A percentile compares a stretch with the other conserved stretches of the same genome.
phyloP scores from a whole-genome alignment of 78 protist genomes.

The Neovahlkampfia damariscottae region DNA sequence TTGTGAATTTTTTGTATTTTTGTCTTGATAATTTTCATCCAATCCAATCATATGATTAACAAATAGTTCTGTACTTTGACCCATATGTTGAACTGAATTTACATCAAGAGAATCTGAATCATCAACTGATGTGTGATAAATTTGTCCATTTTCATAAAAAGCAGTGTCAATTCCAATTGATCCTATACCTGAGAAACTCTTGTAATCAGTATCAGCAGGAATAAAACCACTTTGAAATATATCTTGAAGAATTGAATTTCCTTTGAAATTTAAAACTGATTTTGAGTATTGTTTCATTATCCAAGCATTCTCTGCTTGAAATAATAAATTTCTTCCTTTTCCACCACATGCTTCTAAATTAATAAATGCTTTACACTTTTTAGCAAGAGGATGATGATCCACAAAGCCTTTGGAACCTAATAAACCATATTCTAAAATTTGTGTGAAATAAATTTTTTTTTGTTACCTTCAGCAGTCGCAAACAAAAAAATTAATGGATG shows the following conservation, averaged over 20 bases:
- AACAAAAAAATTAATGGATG: not conserved
- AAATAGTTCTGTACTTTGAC: not conserved
- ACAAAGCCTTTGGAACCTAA: too few species aligned
- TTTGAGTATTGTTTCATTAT: not conserved
- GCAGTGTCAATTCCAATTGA: not conserved
- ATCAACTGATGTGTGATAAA: not conserved
- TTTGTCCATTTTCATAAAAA: not conserved
- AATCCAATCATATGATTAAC: not conserved
- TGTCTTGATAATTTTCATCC: not conserved
- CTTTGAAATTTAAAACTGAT: not conserved
- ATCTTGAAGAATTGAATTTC: not conserved
- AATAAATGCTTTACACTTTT: not conserved
- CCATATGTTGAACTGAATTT: not conserved
- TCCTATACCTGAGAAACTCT: not conserved
- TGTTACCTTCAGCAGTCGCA: not conserved
- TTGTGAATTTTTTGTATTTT: not conserved
- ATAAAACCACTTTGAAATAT: not conserved
- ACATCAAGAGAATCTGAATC: not conserved
- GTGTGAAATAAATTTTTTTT: too few species aligned
- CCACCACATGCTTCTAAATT: not conserved
- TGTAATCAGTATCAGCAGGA: not conserved
- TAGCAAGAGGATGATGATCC: too few species aligned
- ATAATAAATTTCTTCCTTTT: not conserved
- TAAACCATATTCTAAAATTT: too few species aligned
- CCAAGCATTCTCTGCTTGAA: not conserved